Percentiles rank a stretch among this genome's conserved stretches.
Conservation (phyloP, 495 filamentous ascomycete genomes). For the Penicillium simplicissimum region DNA sequence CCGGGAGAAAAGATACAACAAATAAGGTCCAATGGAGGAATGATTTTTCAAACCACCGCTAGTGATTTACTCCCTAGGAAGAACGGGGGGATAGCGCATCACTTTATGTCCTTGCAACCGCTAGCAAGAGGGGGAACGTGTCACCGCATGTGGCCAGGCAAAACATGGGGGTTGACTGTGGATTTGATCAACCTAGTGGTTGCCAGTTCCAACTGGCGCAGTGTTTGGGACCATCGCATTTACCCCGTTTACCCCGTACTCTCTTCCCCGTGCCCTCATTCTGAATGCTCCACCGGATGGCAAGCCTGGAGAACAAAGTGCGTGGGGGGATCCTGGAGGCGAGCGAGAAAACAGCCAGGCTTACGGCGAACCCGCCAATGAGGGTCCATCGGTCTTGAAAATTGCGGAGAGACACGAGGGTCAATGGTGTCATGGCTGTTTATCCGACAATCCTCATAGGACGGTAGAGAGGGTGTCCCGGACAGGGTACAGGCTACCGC, state of each 20-base stretch:
- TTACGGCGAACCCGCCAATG: not conserved
- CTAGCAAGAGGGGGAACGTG: not conserved
- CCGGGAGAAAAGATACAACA: constrained; percentile 1
- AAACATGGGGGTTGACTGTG: not conserved
- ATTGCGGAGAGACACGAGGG: constrained; percentile 16
- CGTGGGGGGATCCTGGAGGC: constrained; percentile 10
- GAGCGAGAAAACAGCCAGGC: too few relatives aligned
- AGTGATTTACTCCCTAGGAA: not conserved
- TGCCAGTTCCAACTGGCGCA: too few relatives aligned
- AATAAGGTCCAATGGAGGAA: not conserved
- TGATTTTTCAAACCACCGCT: not conserved
- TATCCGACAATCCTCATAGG: constrained; percentile 10
- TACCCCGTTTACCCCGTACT: constrained; percentile 1
- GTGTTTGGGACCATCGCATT: constrained; percentile 10
- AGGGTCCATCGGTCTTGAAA: not conserved
- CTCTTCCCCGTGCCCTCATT: not conserved
- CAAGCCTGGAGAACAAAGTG: constrained; percentile 7
- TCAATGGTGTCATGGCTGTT: constrained; percentile 10
- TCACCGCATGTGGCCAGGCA: not conserved
- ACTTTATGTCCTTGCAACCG: not conserved
- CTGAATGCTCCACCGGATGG: too few relatives aligned
- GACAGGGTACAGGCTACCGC: not conserved
- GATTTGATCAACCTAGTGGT: not conserved
- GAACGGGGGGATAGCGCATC: not conserved
- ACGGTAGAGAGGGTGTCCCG: not conserved